Conservation (phyloP, 257 asterid species). For the Anisodus tanguticus region DNA sequence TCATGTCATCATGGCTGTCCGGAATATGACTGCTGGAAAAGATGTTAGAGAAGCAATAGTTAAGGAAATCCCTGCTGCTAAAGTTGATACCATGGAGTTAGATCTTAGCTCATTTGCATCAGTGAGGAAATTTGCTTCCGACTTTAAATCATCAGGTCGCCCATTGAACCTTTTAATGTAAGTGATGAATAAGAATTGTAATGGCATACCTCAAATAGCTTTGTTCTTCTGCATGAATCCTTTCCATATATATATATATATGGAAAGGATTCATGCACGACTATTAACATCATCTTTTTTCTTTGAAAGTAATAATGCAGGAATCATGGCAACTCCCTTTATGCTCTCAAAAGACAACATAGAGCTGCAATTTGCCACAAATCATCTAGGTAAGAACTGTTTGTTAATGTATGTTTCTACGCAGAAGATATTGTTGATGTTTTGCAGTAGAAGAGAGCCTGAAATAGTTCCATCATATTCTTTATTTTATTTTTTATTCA, state of each 20-base stretch:
- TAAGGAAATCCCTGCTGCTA: too few relatives aligned
- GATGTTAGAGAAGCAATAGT: too few relatives aligned
- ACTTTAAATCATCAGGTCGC: too few relatives aligned
- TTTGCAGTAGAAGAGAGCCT: not conserved
- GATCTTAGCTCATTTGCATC: too few relatives aligned
- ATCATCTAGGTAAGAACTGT: constrained; percentile 63
- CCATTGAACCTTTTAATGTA: too few relatives aligned
- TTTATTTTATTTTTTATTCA: not conserved
- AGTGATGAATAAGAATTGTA: too few relatives aligned
- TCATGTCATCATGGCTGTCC: too few relatives aligned
- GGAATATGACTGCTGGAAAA: too few relatives aligned
- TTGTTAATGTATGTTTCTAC: not conserved
- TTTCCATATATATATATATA: not conserved
- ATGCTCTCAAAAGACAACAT: constrained; percentile 71
- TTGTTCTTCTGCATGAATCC: not conserved
- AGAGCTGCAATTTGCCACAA: constrained; percentile 88
- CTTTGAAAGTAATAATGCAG: constrained; percentile 75
- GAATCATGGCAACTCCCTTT: constrained; percentile 71
- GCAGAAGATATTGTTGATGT: not conserved
- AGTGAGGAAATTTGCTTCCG: too few relatives aligned
- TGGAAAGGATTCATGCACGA: too few relatives aligned
- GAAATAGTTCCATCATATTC: not conserved
- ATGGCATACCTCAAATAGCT: not conserved
- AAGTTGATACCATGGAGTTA: too few relatives aligned
- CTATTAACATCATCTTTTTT: constrained; percentile 26